These are phyloP conservation scores for Trichoderma lentiforme DNA, from an alignment of 2,329 filamentous ascomycete genomes.

Conservation along the genomic window DNA sequence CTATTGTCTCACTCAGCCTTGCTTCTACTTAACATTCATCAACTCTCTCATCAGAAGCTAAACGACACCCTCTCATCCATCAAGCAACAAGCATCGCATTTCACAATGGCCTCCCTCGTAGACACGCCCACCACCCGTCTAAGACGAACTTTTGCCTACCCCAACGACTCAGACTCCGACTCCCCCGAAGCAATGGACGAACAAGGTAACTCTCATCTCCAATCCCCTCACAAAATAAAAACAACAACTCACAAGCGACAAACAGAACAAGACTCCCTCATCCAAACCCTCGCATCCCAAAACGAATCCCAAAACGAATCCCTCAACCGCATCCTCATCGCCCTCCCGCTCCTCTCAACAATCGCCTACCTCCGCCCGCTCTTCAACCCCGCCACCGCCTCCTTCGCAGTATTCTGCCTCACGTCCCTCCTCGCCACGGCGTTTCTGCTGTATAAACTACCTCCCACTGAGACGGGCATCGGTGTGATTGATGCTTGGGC, in stretches of 20 bases:
- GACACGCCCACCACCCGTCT: slow-evolving; percentile 52
- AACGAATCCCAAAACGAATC: slow-evolving; percentile 57
- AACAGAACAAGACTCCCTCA: slow-evolving; percentile 63
- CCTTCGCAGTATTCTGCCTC: slow-evolving; percentile 56
- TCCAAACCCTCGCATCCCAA: slow-evolving; percentile 50
- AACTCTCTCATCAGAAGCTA: too few species aligned
- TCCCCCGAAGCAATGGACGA: slow-evolving; percentile 67
- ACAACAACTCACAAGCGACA: background rate
- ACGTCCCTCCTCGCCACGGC: slow-evolving; percentile 60
- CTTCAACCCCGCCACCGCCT: slow-evolving; percentile 34
- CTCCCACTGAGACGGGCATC: slow-evolving; percentile 54
- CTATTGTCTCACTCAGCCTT: background rate
- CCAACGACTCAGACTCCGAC: slow-evolving; percentile 54
- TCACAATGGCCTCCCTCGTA: slow-evolving; percentile 26
- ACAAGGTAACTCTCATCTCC: slow-evolving; percentile 51
- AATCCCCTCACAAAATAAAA: background rate
- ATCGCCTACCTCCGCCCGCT: slow-evolving; percentile 49
- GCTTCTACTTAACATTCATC: background rate
- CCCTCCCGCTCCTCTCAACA: slow-evolving; percentile 55
- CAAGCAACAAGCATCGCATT: background rate
- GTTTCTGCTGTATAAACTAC: slow-evolving; percentile 57
- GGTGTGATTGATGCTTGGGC: slow-evolving; percentile 45
- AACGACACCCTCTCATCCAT: background rate
- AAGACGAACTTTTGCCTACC: slow-evolving; percentile 75
- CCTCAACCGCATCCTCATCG: slow-evolving; percentile 56